A percentile compares a stretch with the other conserved stretches of the same genome.
Evolutionary conservation across 495 filamentous ascomycete genomes (phyloP).

Genomic region (Monascus purpureus): DNA sequence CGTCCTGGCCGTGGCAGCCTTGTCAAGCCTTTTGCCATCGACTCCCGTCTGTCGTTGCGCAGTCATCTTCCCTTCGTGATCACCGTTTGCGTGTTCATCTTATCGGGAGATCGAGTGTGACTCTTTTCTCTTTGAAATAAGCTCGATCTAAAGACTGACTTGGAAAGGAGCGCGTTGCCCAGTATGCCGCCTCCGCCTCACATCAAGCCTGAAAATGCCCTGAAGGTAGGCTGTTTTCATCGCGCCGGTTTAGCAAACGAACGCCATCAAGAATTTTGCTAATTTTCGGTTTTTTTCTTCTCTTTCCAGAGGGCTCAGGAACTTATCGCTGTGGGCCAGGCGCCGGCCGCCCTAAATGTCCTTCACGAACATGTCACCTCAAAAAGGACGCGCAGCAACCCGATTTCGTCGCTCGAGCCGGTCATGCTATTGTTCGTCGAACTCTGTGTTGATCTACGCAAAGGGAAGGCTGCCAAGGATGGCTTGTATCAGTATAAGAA

Average conservation of each 20-base stretch:
- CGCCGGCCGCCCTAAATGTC: slow-evolving; percentile 77
- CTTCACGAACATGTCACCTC: slow-evolving; percentile 99
- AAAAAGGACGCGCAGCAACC: slow-evolving; percentile 92
- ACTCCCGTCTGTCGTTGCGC: slow-evolving; percentile 12
- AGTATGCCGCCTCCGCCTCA: slow-evolving; percentile 91
- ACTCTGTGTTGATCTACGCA: slow-evolving; percentile 88
- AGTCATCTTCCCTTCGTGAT: too few species aligned
- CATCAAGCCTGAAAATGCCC: slow-evolving; percentile 96
- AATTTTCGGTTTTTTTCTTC: too few species aligned
- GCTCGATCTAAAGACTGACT: too few species aligned
- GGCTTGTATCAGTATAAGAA: slow-evolving; percentile 99
- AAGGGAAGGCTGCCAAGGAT: slow-evolving; percentile 96
- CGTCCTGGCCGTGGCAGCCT: slow-evolving; percentile 31
- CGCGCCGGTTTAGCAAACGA: too few species aligned
- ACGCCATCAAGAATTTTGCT: too few species aligned
- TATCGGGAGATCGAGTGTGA: neutral
- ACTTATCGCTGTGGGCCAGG: slow-evolving; percentile 93
- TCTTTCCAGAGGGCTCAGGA: slow-evolving; percentile 71
- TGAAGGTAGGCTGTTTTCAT: slow-evolving; percentile 49
- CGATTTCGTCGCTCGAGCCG: slow-evolving; percentile 91
- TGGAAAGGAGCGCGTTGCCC: slow-evolving; percentile 31
- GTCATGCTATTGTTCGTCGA: slow-evolving; percentile 97
- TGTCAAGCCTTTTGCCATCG: slow-evolving; percentile 13
- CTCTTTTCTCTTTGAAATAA: too few species aligned
- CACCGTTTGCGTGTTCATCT: too few species aligned